Conservation (phyloP, 2,329 filamentous ascomycete species). For the Cladosporium sp. region DNA sequence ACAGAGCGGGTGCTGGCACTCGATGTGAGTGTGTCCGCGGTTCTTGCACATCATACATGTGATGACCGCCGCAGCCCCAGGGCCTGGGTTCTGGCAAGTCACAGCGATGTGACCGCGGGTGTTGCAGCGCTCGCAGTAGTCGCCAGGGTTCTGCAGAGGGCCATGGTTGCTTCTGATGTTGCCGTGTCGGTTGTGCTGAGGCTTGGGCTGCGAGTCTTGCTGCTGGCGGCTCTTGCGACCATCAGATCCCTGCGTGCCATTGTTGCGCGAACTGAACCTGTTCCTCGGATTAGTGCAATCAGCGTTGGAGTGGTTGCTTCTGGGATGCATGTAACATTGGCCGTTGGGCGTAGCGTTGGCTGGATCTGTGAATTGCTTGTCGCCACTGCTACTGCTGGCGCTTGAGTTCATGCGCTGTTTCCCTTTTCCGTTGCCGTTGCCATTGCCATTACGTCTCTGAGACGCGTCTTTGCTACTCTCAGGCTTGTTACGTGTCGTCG, state of each 20-base stretch:
- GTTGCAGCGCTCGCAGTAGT: slow-evolving; percentile 9
- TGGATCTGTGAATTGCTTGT: background rate
- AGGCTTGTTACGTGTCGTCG: background rate
- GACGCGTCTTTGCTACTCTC: background rate
- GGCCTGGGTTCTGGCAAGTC: background rate
- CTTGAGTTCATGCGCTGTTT: background rate
- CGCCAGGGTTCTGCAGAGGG: background rate
- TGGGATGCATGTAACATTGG: background rate
- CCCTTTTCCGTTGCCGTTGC: background rate
- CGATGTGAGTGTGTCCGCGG: background rate
- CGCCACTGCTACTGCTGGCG: background rate
- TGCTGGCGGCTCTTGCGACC: background rate
- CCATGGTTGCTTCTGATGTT: background rate
- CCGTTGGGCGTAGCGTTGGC: background rate
- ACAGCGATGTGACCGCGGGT: background rate
- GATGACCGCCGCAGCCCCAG: background rate
- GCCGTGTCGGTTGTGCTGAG: background rate
- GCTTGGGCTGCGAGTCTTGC: background rate
- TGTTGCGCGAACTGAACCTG: background rate
- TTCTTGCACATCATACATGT: background rate
- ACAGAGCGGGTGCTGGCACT: slow-evolving; percentile 1
- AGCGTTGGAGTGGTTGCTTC: background rate
- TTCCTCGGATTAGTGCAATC: background rate
- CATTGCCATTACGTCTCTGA: background rate
- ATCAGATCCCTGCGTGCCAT: background rate